Conservation (phyloP, 2,329 filamentous ascomycete species). For the Fusarium transvaalense region DNA sequence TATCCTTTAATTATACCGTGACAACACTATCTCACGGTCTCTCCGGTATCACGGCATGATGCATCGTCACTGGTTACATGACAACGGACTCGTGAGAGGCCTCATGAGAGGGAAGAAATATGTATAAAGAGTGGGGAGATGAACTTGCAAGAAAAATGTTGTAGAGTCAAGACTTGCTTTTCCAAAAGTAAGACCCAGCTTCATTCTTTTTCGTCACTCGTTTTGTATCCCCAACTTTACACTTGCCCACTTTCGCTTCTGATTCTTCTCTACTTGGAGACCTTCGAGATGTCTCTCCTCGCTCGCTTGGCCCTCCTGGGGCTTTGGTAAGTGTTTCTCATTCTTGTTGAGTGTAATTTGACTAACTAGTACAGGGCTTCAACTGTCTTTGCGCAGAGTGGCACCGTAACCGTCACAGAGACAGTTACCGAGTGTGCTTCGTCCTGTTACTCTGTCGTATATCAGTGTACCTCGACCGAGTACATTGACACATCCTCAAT, state of each 20-base stretch:
- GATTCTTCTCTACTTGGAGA: background rate
- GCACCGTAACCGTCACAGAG: constrained; percentile 51
- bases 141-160: constrained; percentile 11
- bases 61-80: constrained; percentile 27
- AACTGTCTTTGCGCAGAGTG: constrained; percentile 42
- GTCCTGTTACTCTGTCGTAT: constrained; percentile 43
- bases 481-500: constrained; percentile 26
- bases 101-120: constrained; percentile 7
- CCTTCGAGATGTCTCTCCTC: constrained; percentile 42
- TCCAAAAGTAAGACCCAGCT: constrained; percentile 40
- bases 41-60: constrained; percentile 41
- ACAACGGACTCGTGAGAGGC: constrained; percentile 39
- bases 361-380: constrained; percentile 39
- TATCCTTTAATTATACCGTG: constrained; percentile 24
- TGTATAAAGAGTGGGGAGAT: constrained; percentile 46
- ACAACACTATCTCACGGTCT: background rate
- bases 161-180: background rate
- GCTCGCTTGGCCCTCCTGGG: constrained; percentile 47
- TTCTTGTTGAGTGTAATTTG: background rate
- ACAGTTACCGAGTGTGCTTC: constrained; percentile 50
- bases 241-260: constrained; percentile 25
- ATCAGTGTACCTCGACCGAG: constrained; percentile 40
- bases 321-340: constrained; percentile 44
- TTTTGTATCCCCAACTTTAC: constrained; percentile 26
- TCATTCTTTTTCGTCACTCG: constrained; percentile 42